A percentile compares a stretch with the other conserved stretches of the same genome.
Conservation (phyloP, 768 basidiomycete genomes). For the Boletus rubropictus region DNA sequence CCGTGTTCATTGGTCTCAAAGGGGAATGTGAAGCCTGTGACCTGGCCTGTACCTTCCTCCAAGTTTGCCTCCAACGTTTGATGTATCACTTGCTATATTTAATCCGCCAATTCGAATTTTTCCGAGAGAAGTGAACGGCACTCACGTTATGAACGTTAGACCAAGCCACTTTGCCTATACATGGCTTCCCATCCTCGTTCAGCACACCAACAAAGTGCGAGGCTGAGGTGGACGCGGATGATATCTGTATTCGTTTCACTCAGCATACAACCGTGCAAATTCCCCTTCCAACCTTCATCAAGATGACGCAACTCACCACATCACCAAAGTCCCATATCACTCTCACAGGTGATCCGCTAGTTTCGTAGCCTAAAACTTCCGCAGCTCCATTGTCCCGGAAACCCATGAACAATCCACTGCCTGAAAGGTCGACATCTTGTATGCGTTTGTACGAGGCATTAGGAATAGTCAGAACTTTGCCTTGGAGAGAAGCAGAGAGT, state of each 20-base stretch:
- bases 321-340: conserved; percentile 52
- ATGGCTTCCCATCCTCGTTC: conserved; percentile 44
- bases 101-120: neutral
- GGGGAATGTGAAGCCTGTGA: conserved; percentile 51
- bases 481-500: conserved; percentile 48
- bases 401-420: conserved; percentile 56
- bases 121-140: conserved; percentile 3
- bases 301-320: conserved; percentile 34
- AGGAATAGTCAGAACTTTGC: conserved; percentile 41
- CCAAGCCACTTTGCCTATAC: conserved; percentile 65
- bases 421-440: conserved; percentile 55
- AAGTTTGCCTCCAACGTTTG: conserved; percentile 49
- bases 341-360: conserved; percentile 36
- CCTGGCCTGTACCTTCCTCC: conserved; percentile 40
- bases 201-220: conserved; percentile 56
- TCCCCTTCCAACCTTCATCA: neutral
- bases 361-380: conserved; percentile 45
- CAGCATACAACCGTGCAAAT: neutral
- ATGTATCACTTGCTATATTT: conserved; percentile 45
- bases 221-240: conserved; percentile 37
- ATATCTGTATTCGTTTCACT: conserved; percentile 29
- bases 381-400: conserved; percentile 50
- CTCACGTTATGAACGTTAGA: conserved; percentile 50
- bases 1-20: conserved; percentile 67
- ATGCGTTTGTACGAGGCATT: conserved; percentile 45